phyloP scores from a whole-genome alignment of 208 protist genomes.

The Trypanosoma avium region DNA sequence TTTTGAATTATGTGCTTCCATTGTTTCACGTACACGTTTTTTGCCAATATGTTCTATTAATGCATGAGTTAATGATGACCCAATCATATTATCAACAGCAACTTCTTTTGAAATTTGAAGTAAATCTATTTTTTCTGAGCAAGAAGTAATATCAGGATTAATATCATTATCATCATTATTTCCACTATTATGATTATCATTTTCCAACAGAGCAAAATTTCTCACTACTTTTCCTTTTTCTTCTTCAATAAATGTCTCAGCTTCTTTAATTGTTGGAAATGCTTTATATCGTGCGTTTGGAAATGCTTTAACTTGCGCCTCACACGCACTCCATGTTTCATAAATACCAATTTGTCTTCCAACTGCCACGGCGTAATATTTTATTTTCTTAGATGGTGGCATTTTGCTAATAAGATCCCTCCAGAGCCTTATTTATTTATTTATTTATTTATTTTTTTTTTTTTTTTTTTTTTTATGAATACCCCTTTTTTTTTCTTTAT shows the following conservation, averaged over 20 bases:
- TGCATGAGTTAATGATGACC: no score
- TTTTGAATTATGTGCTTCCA: not conserved
- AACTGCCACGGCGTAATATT: slow-evolving; percentile 78
- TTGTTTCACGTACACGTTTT: not conserved
- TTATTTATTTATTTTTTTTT: no score
- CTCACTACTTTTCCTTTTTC: not conserved
- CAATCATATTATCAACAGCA: no score
- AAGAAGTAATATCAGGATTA: not conserved
- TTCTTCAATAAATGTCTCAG: slow-evolving; percentile 40
- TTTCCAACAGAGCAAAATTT: not conserved
- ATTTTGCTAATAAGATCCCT: not conserved
- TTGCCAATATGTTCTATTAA: not conserved
- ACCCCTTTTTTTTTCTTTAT: no score
- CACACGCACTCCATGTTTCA: slow-evolving; percentile 74
- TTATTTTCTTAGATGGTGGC: slow-evolving; percentile 19
- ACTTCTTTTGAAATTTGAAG: no score
- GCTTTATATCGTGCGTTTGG: slow-evolving; percentile 65
- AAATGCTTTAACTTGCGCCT: slow-evolving; percentile 62
- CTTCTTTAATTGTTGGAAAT: slow-evolving; percentile 63
- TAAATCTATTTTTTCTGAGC: no score
- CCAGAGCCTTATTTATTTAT: no score
- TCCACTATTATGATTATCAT: not conserved
- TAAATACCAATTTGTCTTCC: slow-evolving; percentile 73
- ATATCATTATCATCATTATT: not conserved
- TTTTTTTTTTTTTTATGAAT: no score